These are phyloP conservation scores for Ilyonectria destructans DNA, from an alignment of 2,329 filamentous ascomycete species.

Conservation along the genomic window DNA sequence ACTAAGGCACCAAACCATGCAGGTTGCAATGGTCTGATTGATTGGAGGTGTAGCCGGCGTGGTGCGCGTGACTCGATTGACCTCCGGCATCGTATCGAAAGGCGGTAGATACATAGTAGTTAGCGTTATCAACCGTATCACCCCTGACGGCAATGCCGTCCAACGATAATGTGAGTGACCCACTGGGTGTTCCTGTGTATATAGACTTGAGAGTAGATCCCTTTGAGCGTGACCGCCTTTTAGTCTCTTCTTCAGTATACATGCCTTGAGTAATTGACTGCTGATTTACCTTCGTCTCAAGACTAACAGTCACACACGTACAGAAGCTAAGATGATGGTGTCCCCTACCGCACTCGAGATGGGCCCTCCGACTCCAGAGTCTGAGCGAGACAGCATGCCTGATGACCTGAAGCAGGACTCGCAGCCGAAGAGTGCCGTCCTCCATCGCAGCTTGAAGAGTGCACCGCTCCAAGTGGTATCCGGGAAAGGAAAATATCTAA, in stretches of 20 bases:
- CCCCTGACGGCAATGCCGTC: background rate
- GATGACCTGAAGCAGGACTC: background rate
- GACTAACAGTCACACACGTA: no score
- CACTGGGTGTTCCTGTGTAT: background rate
- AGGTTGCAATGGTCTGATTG: background rate
- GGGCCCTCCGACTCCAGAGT: background rate
- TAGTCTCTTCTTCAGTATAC: background rate
- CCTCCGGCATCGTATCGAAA: constrained; percentile 6
- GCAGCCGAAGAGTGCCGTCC: background rate
- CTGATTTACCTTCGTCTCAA: no score
- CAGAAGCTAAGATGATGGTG: background rate
- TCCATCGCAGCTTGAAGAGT: constrained; percentile 9
- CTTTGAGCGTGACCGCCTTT: background rate
- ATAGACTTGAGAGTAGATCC: background rate
- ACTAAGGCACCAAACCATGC: background rate
- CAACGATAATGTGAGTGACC: no score
- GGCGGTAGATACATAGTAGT: background rate
- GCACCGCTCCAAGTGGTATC: constrained; percentile 1
- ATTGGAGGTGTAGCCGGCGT: background rate
- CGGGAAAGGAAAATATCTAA: background rate
- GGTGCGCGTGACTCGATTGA: background rate
- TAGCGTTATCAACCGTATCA: background rate
- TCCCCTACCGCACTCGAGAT: background rate
- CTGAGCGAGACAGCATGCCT: background rate
- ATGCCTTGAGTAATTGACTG: background rate